phyloP scores from a whole-genome alignment of 331 rosid genomes.

The Telfairia occidentalis region DNA sequence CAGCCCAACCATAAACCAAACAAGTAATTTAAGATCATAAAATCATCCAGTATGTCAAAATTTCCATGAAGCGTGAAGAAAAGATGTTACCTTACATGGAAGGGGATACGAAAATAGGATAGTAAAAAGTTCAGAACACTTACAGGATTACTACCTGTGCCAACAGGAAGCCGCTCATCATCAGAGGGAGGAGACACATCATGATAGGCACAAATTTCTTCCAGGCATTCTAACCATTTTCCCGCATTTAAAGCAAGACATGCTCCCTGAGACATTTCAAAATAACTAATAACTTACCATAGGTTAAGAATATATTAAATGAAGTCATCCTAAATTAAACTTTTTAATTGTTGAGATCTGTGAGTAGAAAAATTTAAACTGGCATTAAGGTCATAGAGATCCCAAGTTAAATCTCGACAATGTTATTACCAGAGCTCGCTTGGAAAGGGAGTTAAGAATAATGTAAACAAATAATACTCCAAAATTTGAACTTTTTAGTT shows the following conservation, averaged over 20 bases:
- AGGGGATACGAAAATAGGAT: neutral
- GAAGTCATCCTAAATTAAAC: constrained; percentile 12
- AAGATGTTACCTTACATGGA: neutral
- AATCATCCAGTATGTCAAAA: neutral
- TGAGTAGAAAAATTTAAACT: neutral
- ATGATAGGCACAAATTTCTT: constrained; percentile 62
- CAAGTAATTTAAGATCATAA: neutral
- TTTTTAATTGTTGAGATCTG: neutral
- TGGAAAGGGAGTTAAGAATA: neutral
- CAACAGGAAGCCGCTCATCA: constrained; percentile 94
- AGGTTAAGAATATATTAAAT: neutral
- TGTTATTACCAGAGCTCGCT: neutral
- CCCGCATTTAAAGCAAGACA: constrained; percentile 70
- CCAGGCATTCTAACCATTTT: constrained; percentile 58
- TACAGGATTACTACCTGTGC: constrained; percentile 97
- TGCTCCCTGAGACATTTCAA: constrained; percentile 56
- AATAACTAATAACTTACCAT: neutral
- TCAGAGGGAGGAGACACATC: constrained; percentile 59
- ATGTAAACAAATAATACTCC: neutral
- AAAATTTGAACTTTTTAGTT: neutral
- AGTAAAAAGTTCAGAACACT: constrained; percentile 27
- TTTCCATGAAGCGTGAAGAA: neutral
- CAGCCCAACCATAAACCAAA: neutral
- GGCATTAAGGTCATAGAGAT: neutral
- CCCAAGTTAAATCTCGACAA: neutral